Base-by-base conservation (phyloP, 768 basidiomycete genomes). In the Termitomyces bulborhizus region DNA sequence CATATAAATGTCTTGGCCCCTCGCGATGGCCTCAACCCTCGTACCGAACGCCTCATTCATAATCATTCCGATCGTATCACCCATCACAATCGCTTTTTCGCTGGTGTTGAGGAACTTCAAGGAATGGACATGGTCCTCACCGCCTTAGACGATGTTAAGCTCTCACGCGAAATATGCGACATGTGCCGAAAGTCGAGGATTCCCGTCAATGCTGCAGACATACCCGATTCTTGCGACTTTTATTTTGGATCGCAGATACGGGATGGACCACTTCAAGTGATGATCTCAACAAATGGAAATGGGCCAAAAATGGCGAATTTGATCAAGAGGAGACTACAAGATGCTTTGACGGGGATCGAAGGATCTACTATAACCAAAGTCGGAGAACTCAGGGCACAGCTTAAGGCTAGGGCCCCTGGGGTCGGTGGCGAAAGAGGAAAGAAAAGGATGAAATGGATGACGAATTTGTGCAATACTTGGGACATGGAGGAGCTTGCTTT, bases 241-340 rank as follows among this genome's bases (percentile, higher is more conserved):
- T 98, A 95, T 76, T 99, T 98, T 72, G 97, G 97, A 48, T 89
- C 92, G 3, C 90, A 93, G 68, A 84, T 98, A 57, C 86, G 92
- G 31, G 80, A 85, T 57, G 95, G 96, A 0, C 91, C 95, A 0
- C 73, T 99, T 24, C 94, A 97, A 71, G 84, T 99, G 60, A 88
- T 98, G 89, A 85, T 99, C 50, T 95, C 93, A 16, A 98, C 97
- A 3, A 91, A 91, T 57, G 97, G 97, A 32, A 85, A 90, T 62
- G 90, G 93, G 12, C 97, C 97, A 1, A 86, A 90, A 65, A 77
- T 98, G 65, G 93, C 95, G 3, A 88, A 88, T 58, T 75, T 97
- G 62, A 83, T 99, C 52, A 82, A 86, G 60, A 75, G 79, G 58
- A 77, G 70, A 62, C 75, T 98, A 57, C 83, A 88, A 67, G 69